Evolutionary conservation across 2,329 filamentous ascomycete genomes (phyloP).

Genomic region (Capronia coronata): DNA sequence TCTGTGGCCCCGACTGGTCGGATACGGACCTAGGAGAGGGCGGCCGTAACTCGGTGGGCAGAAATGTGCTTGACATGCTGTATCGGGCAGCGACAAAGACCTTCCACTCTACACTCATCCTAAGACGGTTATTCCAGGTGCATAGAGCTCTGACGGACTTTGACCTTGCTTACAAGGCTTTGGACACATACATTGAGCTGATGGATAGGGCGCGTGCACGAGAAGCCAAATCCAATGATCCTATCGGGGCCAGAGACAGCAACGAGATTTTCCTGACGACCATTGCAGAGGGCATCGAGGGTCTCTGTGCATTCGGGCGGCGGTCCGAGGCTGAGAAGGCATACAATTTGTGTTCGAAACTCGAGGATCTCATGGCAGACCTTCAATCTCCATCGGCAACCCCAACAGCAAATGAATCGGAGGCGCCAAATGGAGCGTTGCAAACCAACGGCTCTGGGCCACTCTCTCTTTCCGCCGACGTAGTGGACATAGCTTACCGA

Average conservation of each 20-base stretch:
- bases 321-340: constrained; percentile 72
- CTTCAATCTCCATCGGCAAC: constrained; percentile 36
- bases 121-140: constrained; percentile 79
- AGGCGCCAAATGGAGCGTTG: constrained; percentile 9
- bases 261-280: constrained; percentile 72
- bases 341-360: constrained; percentile 59
- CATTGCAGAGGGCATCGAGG: constrained; percentile 68
- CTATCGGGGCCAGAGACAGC: constrained; percentile 64
- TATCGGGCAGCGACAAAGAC: constrained; percentile 89
- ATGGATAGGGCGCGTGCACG: constrained; percentile 78
- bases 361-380: constrained; percentile 70
- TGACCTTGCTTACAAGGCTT: constrained; percentile 80
- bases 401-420: constrained; percentile 21
- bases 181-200: constrained; percentile 87
- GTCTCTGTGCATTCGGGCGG: constrained; percentile 76
- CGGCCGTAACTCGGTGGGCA: constrained; percentile 67
- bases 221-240: constrained; percentile 56
- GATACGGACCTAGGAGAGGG: constrained; percentile 75
- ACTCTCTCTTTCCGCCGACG: constrained; percentile 5
- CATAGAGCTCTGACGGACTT: constrained; percentile 87
- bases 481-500: constrained; percentile 39
- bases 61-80: constrained; percentile 72
- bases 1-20: constrained; percentile 73
- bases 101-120: constrained; percentile 85
- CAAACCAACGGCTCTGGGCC: neutral